phyloP scores from a whole-genome alignment of 2,329 filamentous ascomycete genomes.

The Penicillium psychrosexuale region DNA sequence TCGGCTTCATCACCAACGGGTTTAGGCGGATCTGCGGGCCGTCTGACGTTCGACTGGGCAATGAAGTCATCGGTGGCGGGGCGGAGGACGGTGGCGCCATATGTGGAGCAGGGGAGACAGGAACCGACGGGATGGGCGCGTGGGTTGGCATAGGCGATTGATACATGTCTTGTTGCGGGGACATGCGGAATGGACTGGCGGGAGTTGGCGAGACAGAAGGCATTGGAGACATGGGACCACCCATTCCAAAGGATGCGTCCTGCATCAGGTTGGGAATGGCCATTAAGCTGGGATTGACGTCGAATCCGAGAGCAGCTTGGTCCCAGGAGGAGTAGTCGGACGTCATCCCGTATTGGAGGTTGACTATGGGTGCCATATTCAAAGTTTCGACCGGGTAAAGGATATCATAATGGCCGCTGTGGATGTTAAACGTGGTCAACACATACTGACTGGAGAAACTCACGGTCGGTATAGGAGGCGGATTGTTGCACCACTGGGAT shows the following conservation, averaged over 20 bases:
- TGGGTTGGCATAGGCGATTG: conserved; percentile 30
- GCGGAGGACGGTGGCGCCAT: conserved; percentile 24
- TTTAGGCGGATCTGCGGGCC: conserved; percentile 44
- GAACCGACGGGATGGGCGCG: conserved; percentile 20
- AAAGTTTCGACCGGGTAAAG: conserved; percentile 66
- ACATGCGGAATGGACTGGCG: conserved; percentile 31
- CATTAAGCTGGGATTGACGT: conserved; percentile 42
- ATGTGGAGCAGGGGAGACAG: conserved; percentile 28
- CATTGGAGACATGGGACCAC: conserved; percentile 25
- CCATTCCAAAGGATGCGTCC: conserved; percentile 33
- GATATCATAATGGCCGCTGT: conserved; percentile 85
- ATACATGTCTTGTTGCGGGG: conserved; percentile 36
- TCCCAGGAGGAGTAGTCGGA: conserved; percentile 40
- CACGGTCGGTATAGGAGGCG: conserved; percentile 65
- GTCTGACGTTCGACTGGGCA: conserved; percentile 35
- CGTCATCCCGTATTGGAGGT: conserved; percentile 42
- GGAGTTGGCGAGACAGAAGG: conserved; percentile 30
- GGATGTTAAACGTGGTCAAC: conserved; percentile 17
- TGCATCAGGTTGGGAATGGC: conserved; percentile 41
- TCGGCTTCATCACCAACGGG: conserved; percentile 41
- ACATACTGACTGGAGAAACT: conserved; percentile 28
- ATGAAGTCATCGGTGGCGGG: conserved; percentile 33
- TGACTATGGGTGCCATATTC: conserved; percentile 40
- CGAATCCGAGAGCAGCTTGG: conserved; percentile 37
- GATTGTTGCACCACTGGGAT: conserved; percentile 59